These are phyloP conservation scores for Pontederia crassipes DNA, from an alignment of 176 grass and related monocot species.

Conservation along the genomic window DNA sequence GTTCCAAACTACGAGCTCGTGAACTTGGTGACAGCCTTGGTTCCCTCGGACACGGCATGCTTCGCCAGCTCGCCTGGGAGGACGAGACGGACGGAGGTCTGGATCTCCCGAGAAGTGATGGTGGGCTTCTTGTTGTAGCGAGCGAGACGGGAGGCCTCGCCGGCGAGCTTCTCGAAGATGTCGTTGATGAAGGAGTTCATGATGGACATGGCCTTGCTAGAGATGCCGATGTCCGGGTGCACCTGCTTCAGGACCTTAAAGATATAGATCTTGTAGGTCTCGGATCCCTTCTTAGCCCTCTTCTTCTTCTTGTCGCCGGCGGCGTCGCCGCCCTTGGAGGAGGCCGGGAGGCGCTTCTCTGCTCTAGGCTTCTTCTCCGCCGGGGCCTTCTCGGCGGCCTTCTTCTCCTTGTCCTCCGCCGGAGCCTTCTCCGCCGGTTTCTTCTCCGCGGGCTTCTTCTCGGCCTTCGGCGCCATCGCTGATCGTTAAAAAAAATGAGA, in stretches of 20 bases:
- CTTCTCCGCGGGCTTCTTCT: too few species aligned
- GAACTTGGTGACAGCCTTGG: conserved; percentile 68
- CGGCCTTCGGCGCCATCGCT: too few species aligned
- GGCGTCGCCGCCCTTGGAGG: background rate
- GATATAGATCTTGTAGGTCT: conserved; percentile 96
- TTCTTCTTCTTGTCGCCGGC: conserved; percentile 10
- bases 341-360: background rate
- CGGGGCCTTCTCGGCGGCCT: too few species aligned
- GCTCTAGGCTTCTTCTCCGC: too few species aligned
- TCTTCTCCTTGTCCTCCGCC: too few species aligned
- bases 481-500: too few species aligned
- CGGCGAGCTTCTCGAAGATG: conserved; percentile 74
- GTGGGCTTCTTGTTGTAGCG: conserved; percentile 71
- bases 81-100: conserved; percentile 47
- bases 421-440: too few species aligned
- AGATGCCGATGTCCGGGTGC: conserved; percentile 83
- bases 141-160: conserved; percentile 28
- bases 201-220: conserved; percentile 88
- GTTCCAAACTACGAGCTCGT: background rate
- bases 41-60: conserved; percentile 50
- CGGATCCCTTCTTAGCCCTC: conserved; percentile 13
- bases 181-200: conserved; percentile 96
- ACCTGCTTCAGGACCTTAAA: conserved; percentile 86
- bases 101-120: conserved; percentile 60
- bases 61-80: conserved; percentile 54